phyloP scores from a whole-genome alignment of 2,329 filamentous ascomycete species.

The Pseudopithomyces maydicus region DNA sequence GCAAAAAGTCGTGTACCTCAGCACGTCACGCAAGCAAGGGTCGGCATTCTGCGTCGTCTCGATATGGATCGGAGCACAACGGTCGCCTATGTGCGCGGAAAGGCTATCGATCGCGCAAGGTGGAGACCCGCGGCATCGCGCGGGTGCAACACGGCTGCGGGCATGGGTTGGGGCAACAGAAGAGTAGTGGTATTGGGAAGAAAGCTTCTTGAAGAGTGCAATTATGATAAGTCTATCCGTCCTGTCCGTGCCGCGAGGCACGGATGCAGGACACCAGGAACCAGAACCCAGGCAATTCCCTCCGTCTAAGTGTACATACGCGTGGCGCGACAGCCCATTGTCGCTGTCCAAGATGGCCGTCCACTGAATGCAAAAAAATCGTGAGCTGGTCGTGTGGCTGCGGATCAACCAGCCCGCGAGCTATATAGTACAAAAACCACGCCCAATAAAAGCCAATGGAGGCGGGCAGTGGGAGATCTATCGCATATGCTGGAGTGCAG shows the following conservation, averaged over 20 bases:
- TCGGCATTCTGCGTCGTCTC: conserved; percentile 22
- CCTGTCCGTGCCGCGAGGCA: conserved; percentile 40
- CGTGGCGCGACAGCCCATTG: conserved; percentile 27
- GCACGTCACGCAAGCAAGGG: conserved; percentile 43
- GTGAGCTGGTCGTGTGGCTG: conserved; percentile 35
- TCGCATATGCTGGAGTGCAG: conserved; percentile 32
- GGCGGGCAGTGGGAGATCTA: conserved; percentile 41
- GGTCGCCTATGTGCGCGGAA: conserved; percentile 13
- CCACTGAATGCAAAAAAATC: conserved; percentile 38
- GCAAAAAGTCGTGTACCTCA: conserved; percentile 17
- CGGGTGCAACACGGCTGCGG: conserved; percentile 26
- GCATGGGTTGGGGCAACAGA: conserved; percentile 13
- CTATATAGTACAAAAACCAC: conserved; percentile 41
- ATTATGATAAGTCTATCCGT: conserved; percentile 43
- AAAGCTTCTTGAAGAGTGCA: conserved; percentile 34
- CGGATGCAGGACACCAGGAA: conserved; percentile 28
- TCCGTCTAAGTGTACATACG: conserved; percentile 27
- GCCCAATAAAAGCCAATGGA: conserved; percentile 36
- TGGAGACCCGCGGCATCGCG: conserved; percentile 35
- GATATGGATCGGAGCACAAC: conserved; percentile 30
- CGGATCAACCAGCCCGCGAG: conserved; percentile 34
- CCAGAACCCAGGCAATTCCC: conserved; percentile 39
- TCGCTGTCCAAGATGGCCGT: conserved; percentile 36
- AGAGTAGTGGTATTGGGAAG: conserved; percentile 12
- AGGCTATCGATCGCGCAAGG: conserved; percentile 24